phyloP scores from a whole-genome alignment of 176 grass and related monocot genomes.

The Olyra latifolia region DNA sequence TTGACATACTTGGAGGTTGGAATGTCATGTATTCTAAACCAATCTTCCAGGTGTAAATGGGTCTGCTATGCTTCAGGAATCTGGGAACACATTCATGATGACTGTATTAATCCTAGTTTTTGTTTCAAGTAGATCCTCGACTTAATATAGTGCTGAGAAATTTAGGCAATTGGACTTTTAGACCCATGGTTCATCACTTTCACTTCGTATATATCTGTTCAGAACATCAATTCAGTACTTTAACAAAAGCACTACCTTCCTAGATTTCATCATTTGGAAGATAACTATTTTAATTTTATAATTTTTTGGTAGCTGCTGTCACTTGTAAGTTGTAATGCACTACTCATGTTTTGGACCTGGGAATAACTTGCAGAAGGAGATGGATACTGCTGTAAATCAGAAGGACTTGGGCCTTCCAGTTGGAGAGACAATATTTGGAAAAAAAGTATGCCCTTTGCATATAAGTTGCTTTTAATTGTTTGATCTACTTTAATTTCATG shows the following conservation, averaged over 20 bases:
- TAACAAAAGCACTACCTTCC: background rate
- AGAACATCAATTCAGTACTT: conserved; percentile 6
- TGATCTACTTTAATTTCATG: conserved; percentile 12
- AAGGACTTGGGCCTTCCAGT: conserved; percentile 71
- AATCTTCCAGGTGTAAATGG: background rate
- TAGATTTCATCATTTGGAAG: conserved; percentile 12
- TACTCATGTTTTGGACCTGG: background rate
- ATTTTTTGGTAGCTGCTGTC: background rate
- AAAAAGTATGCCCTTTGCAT: conserved; percentile 63
- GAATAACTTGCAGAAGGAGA: conserved; percentile 72
- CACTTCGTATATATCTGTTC: background rate
- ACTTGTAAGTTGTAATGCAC: conserved; percentile 10
- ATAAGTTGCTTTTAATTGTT: conserved; percentile 23
- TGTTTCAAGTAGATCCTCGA: background rate
- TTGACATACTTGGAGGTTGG: background rate
- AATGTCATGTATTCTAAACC: background rate
- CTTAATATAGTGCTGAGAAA: background rate
- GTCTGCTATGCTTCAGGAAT: background rate
- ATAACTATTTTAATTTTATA: conserved; percentile 10
- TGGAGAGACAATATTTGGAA: conserved; percentile 88
- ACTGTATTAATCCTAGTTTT: background rate
- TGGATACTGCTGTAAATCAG: conserved; percentile 61
- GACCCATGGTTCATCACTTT: conserved; percentile 6
- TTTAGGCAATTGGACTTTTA: background rate
- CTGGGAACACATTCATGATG: background rate